These are phyloP conservation scores for Dictyostelium brefeldianum DNA, from an alignment of 78 protist species.

Conservation along the genomic window DNA sequence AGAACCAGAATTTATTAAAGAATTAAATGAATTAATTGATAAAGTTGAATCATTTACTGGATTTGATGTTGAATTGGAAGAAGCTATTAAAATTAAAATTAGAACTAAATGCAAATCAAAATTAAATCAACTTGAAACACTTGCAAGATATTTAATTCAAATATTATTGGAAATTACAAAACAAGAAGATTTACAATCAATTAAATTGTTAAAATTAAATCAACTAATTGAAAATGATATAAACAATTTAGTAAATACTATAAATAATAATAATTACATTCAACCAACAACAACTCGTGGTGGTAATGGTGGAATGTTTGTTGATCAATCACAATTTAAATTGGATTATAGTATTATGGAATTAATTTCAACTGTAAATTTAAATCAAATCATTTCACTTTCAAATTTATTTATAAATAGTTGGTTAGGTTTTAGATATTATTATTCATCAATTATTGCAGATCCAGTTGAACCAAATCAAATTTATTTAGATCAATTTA, in stretches of 20 bases:
- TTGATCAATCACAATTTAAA: neutral
- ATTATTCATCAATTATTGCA: neutral
- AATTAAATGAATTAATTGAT: constrained; percentile 25
- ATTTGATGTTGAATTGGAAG: neutral
- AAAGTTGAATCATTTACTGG: neutral
- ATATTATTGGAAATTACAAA: neutral
- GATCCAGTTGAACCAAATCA: constrained; percentile 1
- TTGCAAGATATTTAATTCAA: neutral
- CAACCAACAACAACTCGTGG: neutral
- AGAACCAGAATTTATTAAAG: constrained; percentile 40
- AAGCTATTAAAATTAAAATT: neutral
- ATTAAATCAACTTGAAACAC: constrained; percentile 8
- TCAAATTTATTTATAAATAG: neutral
- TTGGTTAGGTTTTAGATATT: constrained; percentile 5
- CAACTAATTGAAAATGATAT: neutral
- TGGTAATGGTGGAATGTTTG: neutral
- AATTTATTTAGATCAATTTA: neutral
- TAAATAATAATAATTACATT: neutral
- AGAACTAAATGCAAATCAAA: neutral
- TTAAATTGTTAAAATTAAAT: neutral
- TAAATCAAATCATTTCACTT: neutral
- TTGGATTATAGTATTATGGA: neutral
- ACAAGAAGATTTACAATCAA: neutral
- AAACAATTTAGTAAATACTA: neutral
- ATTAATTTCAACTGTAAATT: neutral